Conservation (phyloP, 2,329 filamentous ascomycete species). For the Catunica adiposa region DNA sequence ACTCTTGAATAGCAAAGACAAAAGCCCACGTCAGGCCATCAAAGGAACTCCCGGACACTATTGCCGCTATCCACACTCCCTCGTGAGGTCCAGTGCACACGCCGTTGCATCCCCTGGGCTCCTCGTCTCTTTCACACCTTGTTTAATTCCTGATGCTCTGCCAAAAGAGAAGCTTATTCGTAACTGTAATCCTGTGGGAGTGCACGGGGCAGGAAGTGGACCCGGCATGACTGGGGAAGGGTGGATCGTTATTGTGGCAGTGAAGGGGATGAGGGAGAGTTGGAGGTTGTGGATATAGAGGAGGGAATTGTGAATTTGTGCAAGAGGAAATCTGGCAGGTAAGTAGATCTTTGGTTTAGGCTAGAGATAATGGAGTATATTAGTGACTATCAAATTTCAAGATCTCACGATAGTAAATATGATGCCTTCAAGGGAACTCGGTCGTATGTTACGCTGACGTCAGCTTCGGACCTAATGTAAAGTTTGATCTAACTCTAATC, state of each 20-base stretch:
- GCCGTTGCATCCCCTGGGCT: neutral
- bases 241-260: neutral
- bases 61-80: neutral
- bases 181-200: neutral
- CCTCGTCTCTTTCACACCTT: neutral
- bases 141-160: conserved; percentile 5
- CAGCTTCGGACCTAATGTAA: neutral
- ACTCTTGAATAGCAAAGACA: neutral
- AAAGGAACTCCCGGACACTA: no score
- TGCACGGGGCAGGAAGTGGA: neutral
- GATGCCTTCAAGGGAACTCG: no score
- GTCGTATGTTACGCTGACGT: no score
- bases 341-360: no score
- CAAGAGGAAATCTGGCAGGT: no score
- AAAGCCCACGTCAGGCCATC: neutral
- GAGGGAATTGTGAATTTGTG: neutral
- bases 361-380: no score
- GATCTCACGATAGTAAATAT: no score
- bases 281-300: neutral
- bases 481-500: neutral
- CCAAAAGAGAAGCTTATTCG: conserved; percentile 9
- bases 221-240: neutral
- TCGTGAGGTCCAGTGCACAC: no score
- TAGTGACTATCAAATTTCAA: no score
- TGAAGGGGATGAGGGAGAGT: neutral